These are phyloP conservation scores for Penicillium silybi DNA, from an alignment of 495 filamentous ascomycete species.

Conservation along the genomic window DNA sequence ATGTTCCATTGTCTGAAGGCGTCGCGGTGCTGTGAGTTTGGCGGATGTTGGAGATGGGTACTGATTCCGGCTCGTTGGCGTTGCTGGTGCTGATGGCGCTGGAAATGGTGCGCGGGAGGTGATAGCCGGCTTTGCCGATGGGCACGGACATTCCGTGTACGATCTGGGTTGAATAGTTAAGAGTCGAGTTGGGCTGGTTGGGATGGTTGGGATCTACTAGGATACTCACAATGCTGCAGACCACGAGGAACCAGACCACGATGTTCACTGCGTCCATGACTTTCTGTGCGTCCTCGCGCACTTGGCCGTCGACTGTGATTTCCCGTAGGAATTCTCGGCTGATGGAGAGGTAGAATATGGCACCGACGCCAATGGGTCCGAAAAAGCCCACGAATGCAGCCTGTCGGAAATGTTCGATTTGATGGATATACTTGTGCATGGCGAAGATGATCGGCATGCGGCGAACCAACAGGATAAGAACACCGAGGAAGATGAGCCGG, in stretches of 20 bases:
- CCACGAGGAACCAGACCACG: constrained; percentile 81
- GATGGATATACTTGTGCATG: constrained; percentile 71
- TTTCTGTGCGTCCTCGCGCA: constrained; percentile 61
- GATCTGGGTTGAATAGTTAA: constrained; percentile 45
- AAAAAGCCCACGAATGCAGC: constrained; percentile 89
- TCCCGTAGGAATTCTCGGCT: constrained; percentile 59
- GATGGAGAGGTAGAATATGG: constrained; percentile 85
- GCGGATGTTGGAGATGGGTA: constrained; percentile 25
- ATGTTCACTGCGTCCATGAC: constrained; percentile 62
- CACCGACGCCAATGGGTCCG: constrained; percentile 90
- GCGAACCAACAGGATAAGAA: constrained; percentile 76
- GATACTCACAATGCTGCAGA: constrained; percentile 77
- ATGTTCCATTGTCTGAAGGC: constrained; percentile 10
- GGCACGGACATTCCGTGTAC: constrained; percentile 86
- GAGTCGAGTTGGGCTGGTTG: neutral
- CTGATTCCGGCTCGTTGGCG: constrained; percentile 27
- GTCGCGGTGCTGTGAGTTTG: constrained; percentile 40
- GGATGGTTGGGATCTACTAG: neutral
- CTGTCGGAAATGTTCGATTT: constrained; percentile 70
- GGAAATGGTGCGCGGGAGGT: constrained; percentile 74
- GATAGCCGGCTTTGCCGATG: constrained; percentile 75
- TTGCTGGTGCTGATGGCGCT: constrained; percentile 44
- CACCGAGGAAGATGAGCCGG: constrained; percentile 70
- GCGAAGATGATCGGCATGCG: constrained; percentile 73
- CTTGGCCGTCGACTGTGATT: constrained; percentile 53